Conservation (phyloP, 805 yeast species). For the Candida silvicultrix region DNA sequence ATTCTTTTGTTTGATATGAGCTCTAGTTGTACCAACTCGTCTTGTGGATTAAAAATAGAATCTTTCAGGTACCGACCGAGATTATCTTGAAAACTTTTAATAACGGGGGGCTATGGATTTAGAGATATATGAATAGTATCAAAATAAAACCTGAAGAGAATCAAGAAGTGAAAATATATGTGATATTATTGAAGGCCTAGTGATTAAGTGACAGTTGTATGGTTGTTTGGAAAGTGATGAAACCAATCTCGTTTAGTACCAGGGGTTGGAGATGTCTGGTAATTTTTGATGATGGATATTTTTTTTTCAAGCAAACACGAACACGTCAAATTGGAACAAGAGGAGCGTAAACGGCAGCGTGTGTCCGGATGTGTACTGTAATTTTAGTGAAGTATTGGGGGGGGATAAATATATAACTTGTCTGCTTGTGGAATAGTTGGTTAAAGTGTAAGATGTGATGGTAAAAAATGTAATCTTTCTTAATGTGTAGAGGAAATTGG, state of each 20-base stretch:
- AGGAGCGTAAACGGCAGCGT: not conserved
- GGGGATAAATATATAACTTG: too few species aligned
- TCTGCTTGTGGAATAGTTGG: too few species aligned
- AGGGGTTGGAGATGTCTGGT: not conserved
- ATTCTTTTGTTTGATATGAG: too few species aligned
- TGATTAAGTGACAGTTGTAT: not conserved
- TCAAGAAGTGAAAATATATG: too few species aligned
- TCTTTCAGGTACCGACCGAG: not conserved
- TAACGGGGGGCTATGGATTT: not conserved
- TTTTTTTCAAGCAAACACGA: not conserved
- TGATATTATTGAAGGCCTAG: too few species aligned
- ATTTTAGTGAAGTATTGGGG: too few species aligned
- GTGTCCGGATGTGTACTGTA: not conserved
- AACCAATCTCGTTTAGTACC: not conserved
- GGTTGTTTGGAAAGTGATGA: not conserved
- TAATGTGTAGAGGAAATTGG: not conserved
- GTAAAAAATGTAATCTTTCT: too few species aligned
- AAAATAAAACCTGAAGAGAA: too few species aligned
- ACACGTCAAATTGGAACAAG: not conserved
- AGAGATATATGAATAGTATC: too few species aligned
- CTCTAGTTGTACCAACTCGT: not conserved
- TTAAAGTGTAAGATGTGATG: not conserved
- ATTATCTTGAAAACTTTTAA: not conserved
- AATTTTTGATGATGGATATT: not conserved
- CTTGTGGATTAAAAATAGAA: not conserved